Evolutionary conservation across 495 filamentous ascomycete genomes (phyloP).

Genomic region (Trichocladium antarcticum): DNA sequence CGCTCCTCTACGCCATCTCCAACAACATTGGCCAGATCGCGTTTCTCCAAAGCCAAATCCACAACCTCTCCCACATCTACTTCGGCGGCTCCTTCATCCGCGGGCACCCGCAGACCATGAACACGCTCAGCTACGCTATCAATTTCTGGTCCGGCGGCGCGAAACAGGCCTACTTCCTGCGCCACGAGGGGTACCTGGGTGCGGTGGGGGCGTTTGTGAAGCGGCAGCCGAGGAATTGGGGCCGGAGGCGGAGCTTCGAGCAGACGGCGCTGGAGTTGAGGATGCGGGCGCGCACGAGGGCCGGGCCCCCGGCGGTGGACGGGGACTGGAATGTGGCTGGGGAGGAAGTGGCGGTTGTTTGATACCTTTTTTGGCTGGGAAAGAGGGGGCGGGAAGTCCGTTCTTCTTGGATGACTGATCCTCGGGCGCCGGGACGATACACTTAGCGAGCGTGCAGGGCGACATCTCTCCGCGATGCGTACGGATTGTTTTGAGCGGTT

Average conservation of each 20-base stretch:
- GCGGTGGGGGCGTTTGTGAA: constrained; percentile 91
- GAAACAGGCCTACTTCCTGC: constrained; percentile 90
- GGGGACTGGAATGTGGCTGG: not conserved
- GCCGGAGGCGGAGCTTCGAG: constrained; percentile 63
- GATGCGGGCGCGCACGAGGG: constrained; percentile 3
- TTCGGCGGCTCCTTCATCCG: constrained; percentile 96
- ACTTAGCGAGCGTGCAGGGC: not conserved
- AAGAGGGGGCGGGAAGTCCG: not conserved
- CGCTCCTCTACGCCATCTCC: constrained; percentile 69
- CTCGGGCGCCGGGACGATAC: too few species aligned
- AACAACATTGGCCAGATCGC: constrained; percentile 99
- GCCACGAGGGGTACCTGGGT: constrained; percentile 95
- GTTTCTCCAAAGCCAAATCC: constrained; percentile 87
- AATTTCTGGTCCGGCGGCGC: constrained; percentile 91
- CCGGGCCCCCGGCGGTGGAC: not conserved
- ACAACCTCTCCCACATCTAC: constrained; percentile 83
- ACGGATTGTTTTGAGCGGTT: not conserved
- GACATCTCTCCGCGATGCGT: not conserved
- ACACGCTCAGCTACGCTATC: constrained; percentile 89
- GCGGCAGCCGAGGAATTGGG: constrained; percentile 85
- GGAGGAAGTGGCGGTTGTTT: not conserved
- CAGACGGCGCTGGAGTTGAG: constrained; percentile 18
- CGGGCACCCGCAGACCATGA: constrained; percentile 93
- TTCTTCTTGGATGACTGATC: not conserved
- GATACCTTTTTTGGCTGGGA: not conserved